A percentile compares a stretch with the other conserved stretches of the same genome.
Evolutionary conservation across 2,329 filamentous ascomycete species (phyloP).

Genomic region (Colletotrichum godetiae): DNA sequence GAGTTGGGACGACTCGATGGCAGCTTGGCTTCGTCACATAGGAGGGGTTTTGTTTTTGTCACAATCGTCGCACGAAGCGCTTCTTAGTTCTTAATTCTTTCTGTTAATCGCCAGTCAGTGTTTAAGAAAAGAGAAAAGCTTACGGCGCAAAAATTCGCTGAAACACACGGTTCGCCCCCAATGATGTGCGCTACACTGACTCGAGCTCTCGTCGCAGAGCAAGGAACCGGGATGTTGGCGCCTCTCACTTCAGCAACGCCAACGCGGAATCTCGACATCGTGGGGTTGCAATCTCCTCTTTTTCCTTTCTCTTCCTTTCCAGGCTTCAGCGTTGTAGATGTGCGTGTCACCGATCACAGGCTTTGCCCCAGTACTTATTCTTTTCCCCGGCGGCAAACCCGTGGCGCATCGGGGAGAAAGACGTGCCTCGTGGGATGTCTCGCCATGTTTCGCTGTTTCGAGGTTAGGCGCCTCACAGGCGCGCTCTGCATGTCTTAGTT

Average conservation of each 20-base stretch:
- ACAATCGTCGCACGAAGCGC: background rate
- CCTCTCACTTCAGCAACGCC: background rate
- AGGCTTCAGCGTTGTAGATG: background rate
- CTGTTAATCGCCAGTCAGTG: background rate
- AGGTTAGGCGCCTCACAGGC: background rate
- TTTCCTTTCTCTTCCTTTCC: background rate
- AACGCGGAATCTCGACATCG: background rate
- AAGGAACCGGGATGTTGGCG: background rate
- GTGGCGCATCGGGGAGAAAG: background rate
- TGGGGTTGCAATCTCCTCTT: background rate
- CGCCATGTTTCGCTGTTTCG: background rate
- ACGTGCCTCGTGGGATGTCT: background rate
- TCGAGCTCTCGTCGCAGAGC: constrained; percentile 8
- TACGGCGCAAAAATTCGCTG: constrained; percentile 7
- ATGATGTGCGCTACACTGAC: constrained; percentile 10
- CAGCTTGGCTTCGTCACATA: background rate
- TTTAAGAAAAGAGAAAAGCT: background rate
- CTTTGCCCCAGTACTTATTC: no score
- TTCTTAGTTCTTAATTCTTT: background rate
- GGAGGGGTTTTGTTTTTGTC: background rate
- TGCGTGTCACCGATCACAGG: background rate
- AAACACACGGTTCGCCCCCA: constrained; percentile 10
- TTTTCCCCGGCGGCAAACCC: background rate
- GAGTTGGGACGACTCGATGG: background rate
- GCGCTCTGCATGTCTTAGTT: background rate